Base-by-base conservation (phyloP, 257 asterid genomes). In the Knoxia roxburghii region DNA sequence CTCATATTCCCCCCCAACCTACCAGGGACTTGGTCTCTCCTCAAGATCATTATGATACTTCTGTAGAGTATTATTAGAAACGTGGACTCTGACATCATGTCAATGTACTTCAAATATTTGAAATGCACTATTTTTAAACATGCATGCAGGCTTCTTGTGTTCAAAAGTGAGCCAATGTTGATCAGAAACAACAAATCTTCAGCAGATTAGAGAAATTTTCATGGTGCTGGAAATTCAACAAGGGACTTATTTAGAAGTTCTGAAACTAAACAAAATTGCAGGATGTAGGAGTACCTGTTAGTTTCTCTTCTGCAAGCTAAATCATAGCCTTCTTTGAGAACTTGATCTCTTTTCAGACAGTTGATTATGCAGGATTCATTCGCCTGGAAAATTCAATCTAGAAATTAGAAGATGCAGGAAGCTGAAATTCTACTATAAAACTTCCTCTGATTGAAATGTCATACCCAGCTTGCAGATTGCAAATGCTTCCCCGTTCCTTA, bases 1-100 rank as follows among this genome's bases (percentile, higher is more conserved):
- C 95, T 26, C 78, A 77, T 74, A 54, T 82, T 39, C 95, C 95
- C n/a, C n/a, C n/a, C 15, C 71, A 37, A 60, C 73, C 87, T n/a
- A 69, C 64, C 61, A 67, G 45, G 64, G 80, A 72, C 21, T 24
- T 66, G 65, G 81, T 75, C 66, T 33, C 86, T 70, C 67, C 73
- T 45, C 7, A 68, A 65, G 76, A 79, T 68, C 65, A 63, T 26
- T 57, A 63, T 64, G 80, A 83, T 69, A 84, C 49, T 45, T 73
- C 78, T 49, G 64, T 83, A 40, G 87, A 88, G 51, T 85, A 76
- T 49, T 85, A 74, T 58, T 87, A 58, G 72, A 56, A 27, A 3
- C n/a, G 23, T 52, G n/a, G 17, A 26, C 50, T 65, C 18, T 56
- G 33, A 14, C 12, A 7, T 17, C 10, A 57, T n/a, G 46, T 8